Conservation (phyloP, 805 yeast species). For the Candida odintsovae region DNA sequence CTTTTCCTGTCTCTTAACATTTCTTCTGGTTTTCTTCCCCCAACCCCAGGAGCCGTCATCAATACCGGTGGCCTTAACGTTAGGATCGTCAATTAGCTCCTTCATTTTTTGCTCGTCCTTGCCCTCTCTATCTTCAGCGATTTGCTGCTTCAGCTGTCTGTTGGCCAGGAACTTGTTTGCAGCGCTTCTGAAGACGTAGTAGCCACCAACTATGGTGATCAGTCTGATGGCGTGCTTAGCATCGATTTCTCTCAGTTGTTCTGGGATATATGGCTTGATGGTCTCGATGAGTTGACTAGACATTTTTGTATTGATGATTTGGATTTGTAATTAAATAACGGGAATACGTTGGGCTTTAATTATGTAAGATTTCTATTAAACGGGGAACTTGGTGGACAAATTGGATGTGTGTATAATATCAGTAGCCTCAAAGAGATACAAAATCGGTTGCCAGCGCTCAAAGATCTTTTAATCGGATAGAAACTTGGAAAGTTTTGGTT, state of each 20-base stretch:
- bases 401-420: no score
- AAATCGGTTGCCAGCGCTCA: no score
- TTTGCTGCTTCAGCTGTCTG: constrained; percentile 48
- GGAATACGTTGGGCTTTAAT: neutral
- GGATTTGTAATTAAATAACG: neutral
- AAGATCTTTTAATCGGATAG: no score
- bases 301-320: neutral
- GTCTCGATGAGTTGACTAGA: neutral
- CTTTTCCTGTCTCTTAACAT: constrained; percentile 49
- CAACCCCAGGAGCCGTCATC: constrained; percentile 58
- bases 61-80: constrained; percentile 27
- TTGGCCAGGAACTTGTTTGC: constrained; percentile 52
- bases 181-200: constrained; percentile 50
- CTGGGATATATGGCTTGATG: constrained; percentile 10
- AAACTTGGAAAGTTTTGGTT: neutral
- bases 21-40: constrained; percentile 70
- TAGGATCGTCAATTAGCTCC: constrained; percentile 30
- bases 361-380: no score
- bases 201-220: constrained; percentile 55
- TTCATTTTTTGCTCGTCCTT: constrained; percentile 30
- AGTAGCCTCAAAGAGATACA: no score
- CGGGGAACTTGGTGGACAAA: no score
- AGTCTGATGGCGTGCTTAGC: constrained; percentile 42
- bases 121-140: constrained; percentile 41
- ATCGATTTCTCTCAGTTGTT: constrained; percentile 33